Evolutionary conservation across 2,329 filamentous ascomycete genomes (phyloP).

Genomic region (Epichloe glyceriae): DNA sequence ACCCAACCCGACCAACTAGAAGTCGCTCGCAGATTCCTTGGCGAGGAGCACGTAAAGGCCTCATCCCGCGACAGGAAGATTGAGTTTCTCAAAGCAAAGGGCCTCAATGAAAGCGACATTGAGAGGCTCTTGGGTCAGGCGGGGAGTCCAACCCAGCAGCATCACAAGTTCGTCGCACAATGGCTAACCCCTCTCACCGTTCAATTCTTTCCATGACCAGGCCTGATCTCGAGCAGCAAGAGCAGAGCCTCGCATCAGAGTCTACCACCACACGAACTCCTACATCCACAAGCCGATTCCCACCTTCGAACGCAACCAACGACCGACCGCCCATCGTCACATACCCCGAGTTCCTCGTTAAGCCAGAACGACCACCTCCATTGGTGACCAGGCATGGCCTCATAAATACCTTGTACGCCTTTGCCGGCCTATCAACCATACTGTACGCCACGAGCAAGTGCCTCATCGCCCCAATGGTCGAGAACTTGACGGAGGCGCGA

Average conservation of each 20-base stretch:
- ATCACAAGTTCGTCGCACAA: slow-evolving; percentile 10
- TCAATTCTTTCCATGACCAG: neutral
- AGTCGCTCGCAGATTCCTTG: slow-evolving; percentile 62
- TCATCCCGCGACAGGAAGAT: slow-evolving; percentile 60
- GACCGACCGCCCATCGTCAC: slow-evolving; percentile 51
- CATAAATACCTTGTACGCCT: slow-evolving; percentile 44
- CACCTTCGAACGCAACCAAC: slow-evolving; percentile 16
- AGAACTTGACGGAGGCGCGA: slow-evolving; percentile 37
- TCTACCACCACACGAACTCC: neutral
- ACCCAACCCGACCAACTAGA: slow-evolving; percentile 28
- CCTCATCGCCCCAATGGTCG: slow-evolving; percentile 50
- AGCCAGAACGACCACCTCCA: slow-evolving; percentile 40
- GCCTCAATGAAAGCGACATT: slow-evolving; percentile 54
- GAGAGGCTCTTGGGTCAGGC: slow-evolving; percentile 43
- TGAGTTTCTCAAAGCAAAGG: slow-evolving; percentile 67
- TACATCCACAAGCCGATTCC: slow-evolving; percentile 7
- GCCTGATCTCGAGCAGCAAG: neutral
- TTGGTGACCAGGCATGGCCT: slow-evolving; percentile 49
- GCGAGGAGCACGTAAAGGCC: slow-evolving; percentile 58
- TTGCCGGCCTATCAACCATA: slow-evolving; percentile 44
- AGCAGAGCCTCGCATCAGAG: neutral
- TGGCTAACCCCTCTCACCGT: slow-evolving; percentile 1
- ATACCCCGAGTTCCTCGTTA: slow-evolving; percentile 56
- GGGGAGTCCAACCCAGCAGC: slow-evolving; percentile 5
- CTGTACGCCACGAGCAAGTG: slow-evolving; percentile 61